These are phyloP conservation scores for Trichoderma koningii DNA, from an alignment of 2,329 filamentous ascomycete species.

Conservation along the genomic window DNA sequence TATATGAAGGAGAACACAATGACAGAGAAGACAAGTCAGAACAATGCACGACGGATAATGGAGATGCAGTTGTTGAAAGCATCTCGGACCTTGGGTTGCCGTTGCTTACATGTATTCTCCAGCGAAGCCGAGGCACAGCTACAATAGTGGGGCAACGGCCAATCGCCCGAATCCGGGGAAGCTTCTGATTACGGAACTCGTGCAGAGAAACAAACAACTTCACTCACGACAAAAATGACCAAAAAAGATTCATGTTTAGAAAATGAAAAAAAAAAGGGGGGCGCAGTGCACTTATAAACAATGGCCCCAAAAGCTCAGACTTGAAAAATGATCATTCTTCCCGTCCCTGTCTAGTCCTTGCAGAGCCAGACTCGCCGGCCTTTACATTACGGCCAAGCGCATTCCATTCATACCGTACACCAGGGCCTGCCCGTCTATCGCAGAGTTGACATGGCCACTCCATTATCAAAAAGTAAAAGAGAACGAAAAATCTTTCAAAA, in stretches of 20 bases:
- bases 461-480: constrained; percentile 18
- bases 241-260: constrained; percentile 16
- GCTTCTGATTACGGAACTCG: neutral
- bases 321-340: constrained; percentile 35
- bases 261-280: neutral
- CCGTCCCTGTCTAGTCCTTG: constrained; percentile 27
- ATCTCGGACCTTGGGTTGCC: neutral
- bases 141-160: neutral
- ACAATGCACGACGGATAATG: neutral
- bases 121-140: constrained; percentile 5
- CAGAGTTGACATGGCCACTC: constrained; percentile 26
- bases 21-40: neutral
- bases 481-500: neutral
- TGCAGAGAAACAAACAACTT: neutral
- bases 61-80: neutral
- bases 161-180: constrained; percentile 2
- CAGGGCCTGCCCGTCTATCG: constrained; percentile 1
- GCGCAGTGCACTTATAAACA: constrained; percentile 30
- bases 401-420: constrained; percentile 18
- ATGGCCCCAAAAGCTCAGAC: constrained; percentile 33
- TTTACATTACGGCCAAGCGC: constrained; percentile 17
- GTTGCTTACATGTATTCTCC: neutral
- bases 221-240: constrained; percentile 1
- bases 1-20: too few species aligned
- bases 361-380: constrained; percentile 24